Percentiles rank a stretch among this genome's conserved stretches.
phyloP scores from a whole-genome alignment of 2,329 filamentous ascomycete genomes.

The Colletotrichum agaves region DNA sequence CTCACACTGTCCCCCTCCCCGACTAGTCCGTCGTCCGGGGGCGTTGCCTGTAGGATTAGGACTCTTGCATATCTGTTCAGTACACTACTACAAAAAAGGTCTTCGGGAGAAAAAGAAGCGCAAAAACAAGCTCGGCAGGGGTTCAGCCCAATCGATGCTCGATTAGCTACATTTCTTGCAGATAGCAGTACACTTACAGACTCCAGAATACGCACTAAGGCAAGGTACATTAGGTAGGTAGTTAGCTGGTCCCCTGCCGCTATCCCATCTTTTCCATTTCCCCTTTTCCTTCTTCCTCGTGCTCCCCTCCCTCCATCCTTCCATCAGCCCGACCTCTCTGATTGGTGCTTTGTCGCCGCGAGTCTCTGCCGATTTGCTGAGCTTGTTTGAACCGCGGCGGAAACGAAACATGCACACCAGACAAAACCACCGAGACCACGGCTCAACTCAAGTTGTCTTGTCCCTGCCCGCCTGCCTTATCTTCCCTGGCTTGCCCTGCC shows the following conservation, averaged over 20 bases:
- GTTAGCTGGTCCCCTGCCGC: constrained; percentile 5
- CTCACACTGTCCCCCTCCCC: no score
- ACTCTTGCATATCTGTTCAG: constrained; percentile 11
- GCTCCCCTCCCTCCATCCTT: constrained; percentile 10
- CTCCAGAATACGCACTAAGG: no score
- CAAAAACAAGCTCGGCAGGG: constrained; percentile 39
- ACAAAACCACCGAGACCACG: background rate
- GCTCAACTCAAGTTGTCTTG: no score
- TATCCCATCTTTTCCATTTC: constrained; percentile 31
- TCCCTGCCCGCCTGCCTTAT: background rate
- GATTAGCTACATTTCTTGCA: background rate
- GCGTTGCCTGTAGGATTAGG: constrained; percentile 9
- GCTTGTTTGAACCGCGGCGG: constrained; percentile 37
- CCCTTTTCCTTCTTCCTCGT: constrained; percentile 33
- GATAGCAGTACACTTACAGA: no score
- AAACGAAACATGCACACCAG: constrained; percentile 36
- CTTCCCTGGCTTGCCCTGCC: background rate
- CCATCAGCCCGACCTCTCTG: background rate
- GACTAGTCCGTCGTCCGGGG: constrained; percentile 7
- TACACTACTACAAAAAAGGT: background rate
- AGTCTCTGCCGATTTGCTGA: constrained; percentile 33
- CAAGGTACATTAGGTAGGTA: no score
- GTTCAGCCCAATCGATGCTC: constrained; percentile 33
- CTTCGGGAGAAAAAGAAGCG: constrained; percentile 35
- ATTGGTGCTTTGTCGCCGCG: constrained; percentile 14